These are phyloP conservation scores for Kurtzmaniella natalensis DNA, from an alignment of 1,139 yeast genomes.

Conservation along the genomic window DNA sequence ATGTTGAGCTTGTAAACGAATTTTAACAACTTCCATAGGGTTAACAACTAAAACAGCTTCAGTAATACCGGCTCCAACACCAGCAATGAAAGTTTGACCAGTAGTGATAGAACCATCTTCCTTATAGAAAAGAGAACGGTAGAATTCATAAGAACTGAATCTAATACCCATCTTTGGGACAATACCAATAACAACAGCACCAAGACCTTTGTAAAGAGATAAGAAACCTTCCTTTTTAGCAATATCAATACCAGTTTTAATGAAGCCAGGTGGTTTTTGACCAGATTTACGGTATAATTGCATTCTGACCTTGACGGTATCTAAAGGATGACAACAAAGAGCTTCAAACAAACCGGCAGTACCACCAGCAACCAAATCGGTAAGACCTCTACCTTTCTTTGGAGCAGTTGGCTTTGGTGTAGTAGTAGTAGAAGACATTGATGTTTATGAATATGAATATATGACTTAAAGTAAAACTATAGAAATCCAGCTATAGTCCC, in stretches of 20 bases:
- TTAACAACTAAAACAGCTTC: slow-evolving; percentile 94
- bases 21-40: slow-evolving; percentile 96
- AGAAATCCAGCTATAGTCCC: slow-evolving; percentile 2
- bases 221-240: slow-evolving; percentile 77
- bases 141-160: slow-evolving; percentile 89
- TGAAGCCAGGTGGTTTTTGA: slow-evolving; percentile 76
- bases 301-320: slow-evolving; percentile 95
- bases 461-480: neutral
- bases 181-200: slow-evolving; percentile 95
- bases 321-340: slow-evolving; percentile 91
- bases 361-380: slow-evolving; percentile 92
- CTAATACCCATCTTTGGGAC: slow-evolving; percentile 98
- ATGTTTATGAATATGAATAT: too few species aligned
- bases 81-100: slow-evolving; percentile 76
- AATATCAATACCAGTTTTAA: slow-evolving; percentile 75
- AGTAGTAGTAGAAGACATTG: slow-evolving; percentile 6
- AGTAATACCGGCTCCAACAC: slow-evolving; percentile 96
- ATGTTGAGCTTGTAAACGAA: slow-evolving; percentile 93
- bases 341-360: slow-evolving; percentile 97
- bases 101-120: slow-evolving; percentile 69
- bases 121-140: slow-evolving; percentile 64
- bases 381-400: slow-evolving; percentile 33
- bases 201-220: slow-evolving; percentile 91
- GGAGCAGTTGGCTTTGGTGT: slow-evolving; percentile 13
- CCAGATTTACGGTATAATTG: slow-evolving; percentile 70